These are phyloP conservation scores for Aspergillus biplanus DNA, from an alignment of 495 filamentous ascomycete species.

Conservation along the genomic window DNA sequence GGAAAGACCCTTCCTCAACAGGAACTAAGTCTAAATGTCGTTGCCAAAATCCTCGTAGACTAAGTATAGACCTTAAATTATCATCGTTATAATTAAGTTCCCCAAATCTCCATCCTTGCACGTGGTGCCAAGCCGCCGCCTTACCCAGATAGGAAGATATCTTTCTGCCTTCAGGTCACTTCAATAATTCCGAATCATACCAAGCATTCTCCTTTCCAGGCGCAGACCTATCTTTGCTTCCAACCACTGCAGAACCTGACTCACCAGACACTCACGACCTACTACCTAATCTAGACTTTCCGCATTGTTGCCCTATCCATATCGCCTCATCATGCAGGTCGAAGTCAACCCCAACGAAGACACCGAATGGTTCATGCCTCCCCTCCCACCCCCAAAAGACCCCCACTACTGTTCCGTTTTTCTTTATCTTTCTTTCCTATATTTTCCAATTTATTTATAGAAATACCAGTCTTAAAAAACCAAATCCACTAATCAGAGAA, in stretches of 20 bases:
- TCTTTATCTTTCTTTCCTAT: neutral
- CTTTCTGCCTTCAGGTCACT: neutral
- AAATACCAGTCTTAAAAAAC: neutral
- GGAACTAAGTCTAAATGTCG: too few species aligned
- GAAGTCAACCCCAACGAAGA: slow-evolving; percentile 95
- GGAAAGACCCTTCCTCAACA: too few species aligned
- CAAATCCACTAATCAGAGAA: slow-evolving; percentile 11
- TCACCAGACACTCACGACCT: neutral
- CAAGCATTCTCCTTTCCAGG: neutral
- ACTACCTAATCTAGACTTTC: neutral
- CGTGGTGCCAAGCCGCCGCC: neutral
- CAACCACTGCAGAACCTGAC: neutral
- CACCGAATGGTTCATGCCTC: slow-evolving; percentile 81
- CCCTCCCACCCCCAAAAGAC: slow-evolving; percentile 6
- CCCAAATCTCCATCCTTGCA: neutral
- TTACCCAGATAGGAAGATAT: neutral
- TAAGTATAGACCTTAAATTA: too few species aligned
- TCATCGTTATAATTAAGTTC: neutral
- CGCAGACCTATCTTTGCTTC: neutral
- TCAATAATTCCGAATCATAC: neutral
- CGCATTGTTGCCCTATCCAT: neutral
- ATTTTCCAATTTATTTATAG: slow-evolving; percentile 2
- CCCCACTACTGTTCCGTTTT: slow-evolving; percentile 7
- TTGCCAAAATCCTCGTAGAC: too few species aligned
- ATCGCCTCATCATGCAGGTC: slow-evolving; percentile 68